A percentile compares a stretch with the other conserved stretches of the same genome.
phyloP scores from a whole-genome alignment of 768 basidiomycete genomes.

The Candolleomyces aberdarensis region DNA sequence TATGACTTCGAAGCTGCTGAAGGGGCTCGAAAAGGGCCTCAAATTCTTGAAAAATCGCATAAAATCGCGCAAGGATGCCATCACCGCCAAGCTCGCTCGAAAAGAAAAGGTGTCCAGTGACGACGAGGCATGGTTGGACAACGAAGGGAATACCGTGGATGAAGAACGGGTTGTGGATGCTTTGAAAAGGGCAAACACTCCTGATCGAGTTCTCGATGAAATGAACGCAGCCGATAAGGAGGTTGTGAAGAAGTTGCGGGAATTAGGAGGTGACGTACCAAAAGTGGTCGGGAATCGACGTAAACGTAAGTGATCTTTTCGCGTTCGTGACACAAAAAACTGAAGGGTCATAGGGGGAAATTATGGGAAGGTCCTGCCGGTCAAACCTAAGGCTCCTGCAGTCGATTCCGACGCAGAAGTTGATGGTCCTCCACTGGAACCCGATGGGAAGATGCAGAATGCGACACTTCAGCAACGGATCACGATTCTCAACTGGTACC shows the following conservation, averaged over 20 bases:
- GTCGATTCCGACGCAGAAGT: background rate
- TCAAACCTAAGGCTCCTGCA: background rate
- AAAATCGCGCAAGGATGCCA: background rate
- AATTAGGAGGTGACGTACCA: constrained; percentile 4
- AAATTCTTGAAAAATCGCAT: background rate
- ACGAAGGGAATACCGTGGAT: constrained; percentile 6
- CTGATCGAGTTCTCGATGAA: background rate
- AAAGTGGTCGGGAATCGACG: constrained; percentile 3
- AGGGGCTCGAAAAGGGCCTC: background rate
- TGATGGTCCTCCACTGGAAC: background rate
- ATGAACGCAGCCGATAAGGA: background rate
- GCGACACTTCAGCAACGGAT: background rate
- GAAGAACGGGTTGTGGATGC: constrained; percentile 2
- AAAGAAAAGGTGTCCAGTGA: constrained; percentile 1
- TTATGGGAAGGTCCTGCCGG: background rate
- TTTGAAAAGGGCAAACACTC: background rate
- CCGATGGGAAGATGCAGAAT: background rate
- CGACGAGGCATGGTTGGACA: constrained; percentile 6
- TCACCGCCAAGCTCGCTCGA: background rate
- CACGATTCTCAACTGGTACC: background rate
- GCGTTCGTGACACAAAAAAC: background rate
- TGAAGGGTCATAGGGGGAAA: background rate
- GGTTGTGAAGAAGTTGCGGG: background rate
- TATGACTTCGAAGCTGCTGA: background rate
- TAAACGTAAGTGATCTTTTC: background rate